These are phyloP conservation scores for Salix arbutifolia DNA, from an alignment of 345 rosid genomes.

Conservation along the genomic window DNA sequence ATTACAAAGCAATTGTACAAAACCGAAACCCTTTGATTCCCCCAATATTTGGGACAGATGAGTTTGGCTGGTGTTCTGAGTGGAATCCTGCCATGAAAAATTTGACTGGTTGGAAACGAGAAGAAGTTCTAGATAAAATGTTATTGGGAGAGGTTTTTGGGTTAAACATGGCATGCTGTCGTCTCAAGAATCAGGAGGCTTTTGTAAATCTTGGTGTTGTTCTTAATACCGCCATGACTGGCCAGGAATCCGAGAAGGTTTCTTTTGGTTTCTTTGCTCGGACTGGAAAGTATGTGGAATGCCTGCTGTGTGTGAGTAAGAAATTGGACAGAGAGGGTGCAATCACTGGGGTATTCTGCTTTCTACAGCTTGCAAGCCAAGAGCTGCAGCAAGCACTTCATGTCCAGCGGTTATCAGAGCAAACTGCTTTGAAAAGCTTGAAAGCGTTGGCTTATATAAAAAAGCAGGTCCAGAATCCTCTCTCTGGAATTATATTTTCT, in stretches of 20 bases:
- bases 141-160: slow-evolving; percentile 90
- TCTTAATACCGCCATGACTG: slow-evolving; percentile 67
- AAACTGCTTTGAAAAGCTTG: slow-evolving; percentile 66
- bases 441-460: slow-evolving; percentile 72
- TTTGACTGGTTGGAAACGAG: slow-evolving; percentile 76
- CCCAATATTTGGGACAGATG: slow-evolving; percentile 83
- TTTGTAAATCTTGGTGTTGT: slow-evolving; percentile 71
- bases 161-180: slow-evolving; percentile 59
- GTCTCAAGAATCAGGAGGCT: slow-evolving; percentile 78
- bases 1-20: slow-evolving; percentile 86
- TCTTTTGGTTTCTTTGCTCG: slow-evolving; percentile 72
- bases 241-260: slow-evolving; percentile 71
- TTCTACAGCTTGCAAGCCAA: slow-evolving; percentile 88
- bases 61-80: slow-evolving; percentile 96
- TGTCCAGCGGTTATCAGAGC: slow-evolving; percentile 77
- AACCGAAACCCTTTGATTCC: slow-evolving; percentile 93
- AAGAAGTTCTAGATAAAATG: slow-evolving; percentile 81
- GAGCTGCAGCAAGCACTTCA: slow-evolving; percentile 92
- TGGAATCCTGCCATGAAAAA: slow-evolving; percentile 93
- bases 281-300: slow-evolving; percentile 68
- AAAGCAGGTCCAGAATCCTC: slow-evolving; percentile 77
- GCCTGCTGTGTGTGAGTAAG: slow-evolving; percentile 76
- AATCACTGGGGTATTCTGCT: slow-evolving; percentile 80
- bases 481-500: slow-evolving; percentile 71
- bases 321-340: slow-evolving; percentile 72